Conservation (phyloP, 192 early-diverging fungal genomes). For the Rhizophlyctis rosea region DNA sequence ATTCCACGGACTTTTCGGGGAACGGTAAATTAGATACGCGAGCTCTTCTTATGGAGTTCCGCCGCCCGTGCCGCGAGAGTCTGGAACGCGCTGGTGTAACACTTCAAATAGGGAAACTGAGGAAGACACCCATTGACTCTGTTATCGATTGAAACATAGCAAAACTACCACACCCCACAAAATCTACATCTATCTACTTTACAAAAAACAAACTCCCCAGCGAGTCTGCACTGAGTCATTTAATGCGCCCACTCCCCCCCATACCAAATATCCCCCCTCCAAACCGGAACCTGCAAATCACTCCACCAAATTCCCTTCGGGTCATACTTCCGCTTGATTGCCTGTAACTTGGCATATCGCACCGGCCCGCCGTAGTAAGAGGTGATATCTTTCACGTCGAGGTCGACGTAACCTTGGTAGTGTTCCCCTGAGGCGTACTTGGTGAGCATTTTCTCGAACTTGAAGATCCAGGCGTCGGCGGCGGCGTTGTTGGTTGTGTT, state of each 20-base stretch:
- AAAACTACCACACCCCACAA: too few relatives aligned
- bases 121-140: too few relatives aligned
- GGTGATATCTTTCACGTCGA: slow-evolving; percentile 10
- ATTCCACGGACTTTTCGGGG: too few relatives aligned
- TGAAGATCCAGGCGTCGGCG: slow-evolving; percentile 1
- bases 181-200: too few relatives aligned
- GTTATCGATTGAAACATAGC: too few relatives aligned
- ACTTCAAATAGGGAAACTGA: too few relatives aligned
- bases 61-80: too few relatives aligned
- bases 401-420: slow-evolving; percentile 31
- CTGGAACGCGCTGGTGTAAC: too few relatives aligned
- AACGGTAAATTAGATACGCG: too few relatives aligned
- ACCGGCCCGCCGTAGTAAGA: slow-evolving; percentile 17
- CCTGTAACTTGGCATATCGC: not conserved
- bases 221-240: too few relatives aligned
- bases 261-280: slow-evolving; percentile 9
- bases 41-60: too few relatives aligned
- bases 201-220: too few relatives aligned
- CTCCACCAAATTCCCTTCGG: slow-evolving; percentile 8
- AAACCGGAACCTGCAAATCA: not conserved
- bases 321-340: slow-evolving; percentile 23
- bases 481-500: not conserved
- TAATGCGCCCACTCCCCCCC: slow-evolving; percentile 6
- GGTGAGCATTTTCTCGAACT: slow-evolving; percentile 4
- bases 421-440: slow-evolving; percentile 13